These are phyloP conservation scores for Lachancea fermentati DNA, from an alignment of 805 yeast species.

Conservation along the genomic window DNA sequence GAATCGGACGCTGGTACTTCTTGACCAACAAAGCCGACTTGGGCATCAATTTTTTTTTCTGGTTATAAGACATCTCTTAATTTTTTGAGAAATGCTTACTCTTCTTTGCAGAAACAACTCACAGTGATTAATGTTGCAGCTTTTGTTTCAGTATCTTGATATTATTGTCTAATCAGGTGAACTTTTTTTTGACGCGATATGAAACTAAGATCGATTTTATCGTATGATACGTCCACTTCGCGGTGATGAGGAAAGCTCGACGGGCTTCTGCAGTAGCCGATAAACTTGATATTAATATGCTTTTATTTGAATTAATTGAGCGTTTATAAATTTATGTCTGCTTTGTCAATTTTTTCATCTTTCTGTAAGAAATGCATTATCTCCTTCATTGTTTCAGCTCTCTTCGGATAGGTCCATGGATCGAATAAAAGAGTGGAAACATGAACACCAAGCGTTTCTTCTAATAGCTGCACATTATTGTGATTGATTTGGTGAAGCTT, in stretches of 20 bases:
- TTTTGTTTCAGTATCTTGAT: no score
- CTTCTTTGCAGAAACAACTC: background rate
- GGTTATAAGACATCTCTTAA: constrained; percentile 10
- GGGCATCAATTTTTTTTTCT: constrained; percentile 29
- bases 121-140: background rate
- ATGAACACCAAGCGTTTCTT: constrained; percentile 6
- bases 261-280: no score
- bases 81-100: background rate
- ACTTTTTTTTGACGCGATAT: background rate
- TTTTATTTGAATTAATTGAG: no score
- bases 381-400: background rate
- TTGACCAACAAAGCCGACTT: constrained; percentile 28
- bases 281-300: no score
- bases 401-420: background rate
- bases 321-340: background rate
- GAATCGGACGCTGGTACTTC: constrained; percentile 25
- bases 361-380: constrained; percentile 1
- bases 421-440: constrained; percentile 5
- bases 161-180: no score
- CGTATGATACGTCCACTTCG: background rate
- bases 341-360: no score
- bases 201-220: background rate
- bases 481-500: constrained; percentile 3
- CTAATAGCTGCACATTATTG: background rate
- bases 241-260: no score